Base-by-base conservation (phyloP, 106 monocot species). In the Agapanthus africanus region DNA sequence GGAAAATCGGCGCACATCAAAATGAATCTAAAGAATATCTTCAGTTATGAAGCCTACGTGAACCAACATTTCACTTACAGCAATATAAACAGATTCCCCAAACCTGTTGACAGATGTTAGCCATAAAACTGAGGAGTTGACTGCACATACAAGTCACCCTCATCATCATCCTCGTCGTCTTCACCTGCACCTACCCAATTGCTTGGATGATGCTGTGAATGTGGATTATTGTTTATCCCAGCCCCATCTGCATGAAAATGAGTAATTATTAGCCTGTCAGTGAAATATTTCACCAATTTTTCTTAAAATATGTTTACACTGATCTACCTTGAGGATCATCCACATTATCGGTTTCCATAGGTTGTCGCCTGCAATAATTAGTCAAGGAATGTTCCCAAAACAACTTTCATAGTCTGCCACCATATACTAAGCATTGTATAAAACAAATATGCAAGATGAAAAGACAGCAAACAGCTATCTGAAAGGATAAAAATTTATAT, bases 171-270 rank as follows among this genome's bases (percentile, higher is more conserved):
- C 28, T 90, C 87, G 3, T 81, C 83, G 19, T 83, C 82, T 65
- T 83, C 82, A 63, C 68, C 85, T 57, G 52, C 70, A 54, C 68
- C 87, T n/a, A 92, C 71, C 97, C 97, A 97, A 61, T 92, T 97
- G 61, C 89, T 92, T 40, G 89, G 89, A 74, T 91, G 86, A 76
- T 87, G 89, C 70, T 89, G 92, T 22, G 92, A 75, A 65, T 69
- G 63, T 62, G 49, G 59, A 68, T 81, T 74, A 33, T 13, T 54
- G 64, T 65, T 73, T 30, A 36, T 33, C 70, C 63, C 78, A n/a
- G 62, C 68, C 21, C 63, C 49, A 44, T 69, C 91, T 84, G 75
- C 63, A 77, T 59, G 37, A 34, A 50, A 62, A 27, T 25, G 70
- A 4, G 64, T 7, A 14, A 69, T 22, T 40, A 74, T 64, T 33